These are phyloP conservation scores for Lipomyces yamanashiensis DNA, from an alignment of 805 yeast species.

Conservation along the genomic window DNA sequence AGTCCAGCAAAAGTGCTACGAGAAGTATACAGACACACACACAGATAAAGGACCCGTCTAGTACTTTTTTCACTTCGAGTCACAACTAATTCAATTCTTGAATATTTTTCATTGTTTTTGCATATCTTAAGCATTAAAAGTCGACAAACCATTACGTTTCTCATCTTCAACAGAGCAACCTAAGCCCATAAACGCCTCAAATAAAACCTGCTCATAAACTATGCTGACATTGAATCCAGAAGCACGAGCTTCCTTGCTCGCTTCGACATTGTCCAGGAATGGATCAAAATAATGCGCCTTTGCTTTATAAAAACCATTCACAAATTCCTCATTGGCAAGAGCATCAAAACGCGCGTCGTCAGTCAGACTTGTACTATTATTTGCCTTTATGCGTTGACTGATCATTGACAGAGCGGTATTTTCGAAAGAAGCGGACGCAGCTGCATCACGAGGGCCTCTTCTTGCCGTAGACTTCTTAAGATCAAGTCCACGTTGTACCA, in stretches of 20 bases:
- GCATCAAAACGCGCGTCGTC: slow-evolving; percentile 82
- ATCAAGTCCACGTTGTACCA: slow-evolving; percentile 50
- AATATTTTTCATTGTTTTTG: not conserved
- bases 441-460: slow-evolving; percentile 50
- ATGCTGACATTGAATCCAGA: slow-evolving; percentile 78
- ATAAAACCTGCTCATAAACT: slow-evolving; percentile 75
- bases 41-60: not conserved
- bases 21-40: not conserved
- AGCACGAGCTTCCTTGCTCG: slow-evolving; percentile 72
- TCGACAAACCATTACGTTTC: slow-evolving; percentile 4
- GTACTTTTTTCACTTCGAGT: too few species aligned
- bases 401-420: slow-evolving; percentile 26
- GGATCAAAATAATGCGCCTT: slow-evolving; percentile 64
- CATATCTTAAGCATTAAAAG: not conserved
- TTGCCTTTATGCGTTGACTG: slow-evolving; percentile 7
- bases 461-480: slow-evolving; percentile 68
- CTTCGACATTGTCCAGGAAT: slow-evolving; percentile 53
- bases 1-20: slow-evolving; percentile 7
- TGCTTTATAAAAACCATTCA: slow-evolving; percentile 56
- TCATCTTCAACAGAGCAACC: slow-evolving; percentile 70
- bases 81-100: not conserved
- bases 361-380: slow-evolving; percentile 35
- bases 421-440: slow-evolving; percentile 40
- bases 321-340: slow-evolving; percentile 84
- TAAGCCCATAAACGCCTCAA: slow-evolving; percentile 88